phyloP scores from a whole-genome alignment of 2,329 filamentous ascomycete genomes.

The Lasiodiplodia hormozganensis region DNA sequence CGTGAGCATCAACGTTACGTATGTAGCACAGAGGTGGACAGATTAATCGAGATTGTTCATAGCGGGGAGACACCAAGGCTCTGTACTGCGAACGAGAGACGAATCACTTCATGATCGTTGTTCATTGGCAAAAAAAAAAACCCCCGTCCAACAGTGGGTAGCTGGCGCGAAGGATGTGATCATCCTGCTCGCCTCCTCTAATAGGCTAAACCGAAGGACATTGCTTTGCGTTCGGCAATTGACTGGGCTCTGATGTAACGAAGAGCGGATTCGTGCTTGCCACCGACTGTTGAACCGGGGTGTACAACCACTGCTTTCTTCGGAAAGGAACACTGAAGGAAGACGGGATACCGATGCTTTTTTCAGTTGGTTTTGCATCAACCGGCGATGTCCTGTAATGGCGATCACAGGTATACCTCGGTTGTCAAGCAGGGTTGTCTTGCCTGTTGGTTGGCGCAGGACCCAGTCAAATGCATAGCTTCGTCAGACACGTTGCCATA shows the following conservation, averaged over 20 bases:
- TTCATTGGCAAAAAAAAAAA: background rate
- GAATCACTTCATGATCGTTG: background rate
- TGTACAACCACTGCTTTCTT: background rate
- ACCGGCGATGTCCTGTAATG: too few species aligned
- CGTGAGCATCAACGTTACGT: background rate
- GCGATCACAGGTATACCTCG: too few species aligned
- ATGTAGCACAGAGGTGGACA: background rate
- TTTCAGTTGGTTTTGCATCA: background rate
- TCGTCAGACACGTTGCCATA: background rate
- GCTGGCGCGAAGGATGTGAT: too few species aligned
- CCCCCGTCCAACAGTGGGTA: too few species aligned
- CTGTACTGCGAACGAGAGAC: background rate
- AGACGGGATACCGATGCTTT: background rate
- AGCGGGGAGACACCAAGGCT: background rate
- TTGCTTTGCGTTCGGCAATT: background rate
- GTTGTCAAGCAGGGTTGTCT: too few species aligned
- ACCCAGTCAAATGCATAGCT: too few species aligned
- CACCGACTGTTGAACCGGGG: background rate
- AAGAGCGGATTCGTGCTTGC: background rate
- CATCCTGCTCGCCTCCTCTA: background rate
- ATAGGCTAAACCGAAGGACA: background rate
- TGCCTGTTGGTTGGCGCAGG: too few species aligned
- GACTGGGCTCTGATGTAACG: background rate
- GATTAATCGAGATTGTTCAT: background rate
- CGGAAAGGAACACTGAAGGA: background rate